Base-by-base conservation (phyloP, 441 rosid species). In the Gossypium trilobum region DNA sequence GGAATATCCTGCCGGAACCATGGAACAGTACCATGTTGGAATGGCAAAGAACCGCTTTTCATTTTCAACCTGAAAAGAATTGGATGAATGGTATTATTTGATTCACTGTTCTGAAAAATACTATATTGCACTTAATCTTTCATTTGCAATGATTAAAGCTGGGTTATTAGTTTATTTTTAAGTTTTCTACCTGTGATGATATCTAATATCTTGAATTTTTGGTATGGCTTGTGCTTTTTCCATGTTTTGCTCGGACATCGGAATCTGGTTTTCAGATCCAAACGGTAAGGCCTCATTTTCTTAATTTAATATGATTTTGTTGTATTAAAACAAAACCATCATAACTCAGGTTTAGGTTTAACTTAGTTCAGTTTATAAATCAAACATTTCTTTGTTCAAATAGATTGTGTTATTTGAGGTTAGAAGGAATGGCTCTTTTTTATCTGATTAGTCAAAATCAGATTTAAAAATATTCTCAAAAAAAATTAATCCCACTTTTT, bases 21-120 rank as follows among this genome's bases (percentile, higher is more conserved):
- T 94, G 97, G 99, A 89, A 87, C 78, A 94, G 88, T 31, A 91
- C 83, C 79, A 85, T 94, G 91, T 66, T 94, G 85, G 86, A 95
- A 0, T 94, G 97, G 97, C 97, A 94, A 79, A 82, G 95, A 76
- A 88, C 98, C 27, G 83, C 93, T 25, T 90, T 82, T 73, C 98
- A 94, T 66, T 94, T 94, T 50, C 98, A 94, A 78, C 98, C 98
- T 0, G 81, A 86, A 66, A 81, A 85, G 67, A 91, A 94, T 66
- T 94, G 98, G 98, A 94, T 94, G 98, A 94, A 94, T 72, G 98
- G 99, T 92, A 84, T 66, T 44, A 9, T 19, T 33, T 33, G 39
- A 33, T 33, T 33, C 9, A 33, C 39, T 6, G 39, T 33, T 33
- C 39, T 33, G 8, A 8, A 14, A 25, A 22, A 13, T 14, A 46